phyloP scores from a whole-genome alignment of 139 green algal genomes.

The Tetratostichococcus sp. region DNA sequence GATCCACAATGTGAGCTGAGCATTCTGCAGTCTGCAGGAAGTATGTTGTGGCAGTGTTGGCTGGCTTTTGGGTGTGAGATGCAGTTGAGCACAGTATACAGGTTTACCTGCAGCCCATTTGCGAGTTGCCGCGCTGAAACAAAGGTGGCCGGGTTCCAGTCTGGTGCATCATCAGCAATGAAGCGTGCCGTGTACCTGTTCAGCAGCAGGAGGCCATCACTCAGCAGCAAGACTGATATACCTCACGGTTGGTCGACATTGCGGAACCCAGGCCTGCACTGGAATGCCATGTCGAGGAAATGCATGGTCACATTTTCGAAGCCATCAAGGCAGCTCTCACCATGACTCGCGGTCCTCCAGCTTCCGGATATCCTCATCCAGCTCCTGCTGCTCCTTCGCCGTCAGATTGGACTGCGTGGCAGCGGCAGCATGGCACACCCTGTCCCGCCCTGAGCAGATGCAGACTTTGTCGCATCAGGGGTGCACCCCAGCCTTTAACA shows the following conservation, averaged over 20 bases:
- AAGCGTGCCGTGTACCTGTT: slow-evolving; percentile 65
- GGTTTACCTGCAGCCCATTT: slow-evolving; percentile 13
- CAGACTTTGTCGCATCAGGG: too few species aligned
- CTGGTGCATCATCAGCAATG: slow-evolving; percentile 61
- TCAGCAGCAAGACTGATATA: neutral
- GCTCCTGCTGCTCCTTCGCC: neutral
- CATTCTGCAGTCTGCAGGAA: too few species aligned
- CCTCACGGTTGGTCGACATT: too few species aligned
- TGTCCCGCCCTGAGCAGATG: neutral
- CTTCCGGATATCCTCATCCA: neutral
- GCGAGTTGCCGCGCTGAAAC: slow-evolving; percentile 29
- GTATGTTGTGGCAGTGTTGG: too few species aligned
- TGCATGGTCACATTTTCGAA: too few species aligned
- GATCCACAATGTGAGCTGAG: too few species aligned
- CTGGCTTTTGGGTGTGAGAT: too few species aligned
- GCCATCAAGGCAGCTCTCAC: neutral
- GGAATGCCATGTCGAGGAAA: too few species aligned
- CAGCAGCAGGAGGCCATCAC: slow-evolving; percentile 21
- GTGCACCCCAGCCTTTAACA: too few species aligned
- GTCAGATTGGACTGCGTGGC: neutral
- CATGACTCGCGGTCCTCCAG: neutral
- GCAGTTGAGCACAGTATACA: neutral
- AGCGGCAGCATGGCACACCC: neutral
- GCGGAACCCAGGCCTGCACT: too few species aligned
- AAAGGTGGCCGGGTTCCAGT: slow-evolving; percentile 66